Evolutionary conservation across 2,329 filamentous ascomycete genomes (phyloP).

Genomic region (Cryphonectria nitschkei): DNA sequence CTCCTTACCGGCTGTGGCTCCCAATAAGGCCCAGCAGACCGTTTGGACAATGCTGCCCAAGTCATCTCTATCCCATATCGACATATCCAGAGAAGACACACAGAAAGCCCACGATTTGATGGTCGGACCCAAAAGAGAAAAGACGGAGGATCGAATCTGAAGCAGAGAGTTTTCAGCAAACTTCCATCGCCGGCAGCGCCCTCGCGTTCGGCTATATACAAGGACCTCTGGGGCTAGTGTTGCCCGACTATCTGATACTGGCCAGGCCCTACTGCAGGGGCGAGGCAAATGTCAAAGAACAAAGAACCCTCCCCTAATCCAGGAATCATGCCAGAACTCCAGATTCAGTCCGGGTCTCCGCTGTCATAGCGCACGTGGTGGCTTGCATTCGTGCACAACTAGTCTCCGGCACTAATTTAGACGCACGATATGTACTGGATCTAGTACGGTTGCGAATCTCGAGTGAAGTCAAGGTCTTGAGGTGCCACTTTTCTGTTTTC

Average conservation of each 20-base stretch:
- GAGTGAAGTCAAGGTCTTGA: not conserved
- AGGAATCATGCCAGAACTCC: not conserved
- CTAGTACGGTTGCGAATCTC: not conserved
- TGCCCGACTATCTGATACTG: not conserved
- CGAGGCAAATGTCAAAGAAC: not conserved
- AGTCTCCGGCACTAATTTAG: slow-evolving; percentile 1
- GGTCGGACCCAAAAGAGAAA: not conserved
- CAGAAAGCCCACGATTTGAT: not conserved
- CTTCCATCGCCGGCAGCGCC: not conserved
- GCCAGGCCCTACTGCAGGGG: not conserved
- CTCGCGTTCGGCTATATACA: not conserved
- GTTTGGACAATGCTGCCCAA: slow-evolving; percentile 19
- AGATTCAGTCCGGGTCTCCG: not conserved
- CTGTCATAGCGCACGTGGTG: slow-evolving; percentile 6
- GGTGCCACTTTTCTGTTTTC: not conserved
- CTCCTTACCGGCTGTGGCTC: slow-evolving; percentile 30
- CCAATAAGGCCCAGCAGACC: slow-evolving; percentile 32
- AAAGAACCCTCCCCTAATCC: not conserved
- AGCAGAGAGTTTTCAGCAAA: not conserved
- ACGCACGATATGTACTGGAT: not conserved
- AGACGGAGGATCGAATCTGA: too few species aligned
- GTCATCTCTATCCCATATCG: slow-evolving; percentile 23
- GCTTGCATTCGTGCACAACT: slow-evolving; percentile 8
- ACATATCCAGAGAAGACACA: slow-evolving; percentile 13
- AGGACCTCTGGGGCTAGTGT: not conserved